Conservation (phyloP, 164 flowering plant genomes). For the Platanus orientalis region DNA sequence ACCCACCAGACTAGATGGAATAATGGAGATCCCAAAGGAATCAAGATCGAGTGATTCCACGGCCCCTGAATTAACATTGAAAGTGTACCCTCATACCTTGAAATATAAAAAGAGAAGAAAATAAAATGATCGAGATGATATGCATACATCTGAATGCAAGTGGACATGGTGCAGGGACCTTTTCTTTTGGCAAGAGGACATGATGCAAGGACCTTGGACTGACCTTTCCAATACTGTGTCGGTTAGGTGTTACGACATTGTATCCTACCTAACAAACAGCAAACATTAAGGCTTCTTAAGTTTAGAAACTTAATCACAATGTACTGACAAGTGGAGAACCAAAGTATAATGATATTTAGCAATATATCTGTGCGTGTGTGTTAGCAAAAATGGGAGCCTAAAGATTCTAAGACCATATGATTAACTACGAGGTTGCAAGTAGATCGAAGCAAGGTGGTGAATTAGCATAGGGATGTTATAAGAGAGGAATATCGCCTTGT, state of each 20-base stretch:
- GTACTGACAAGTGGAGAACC: too few relatives aligned
- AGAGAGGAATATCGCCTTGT: too few relatives aligned
- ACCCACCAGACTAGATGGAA: conserved; percentile 80
- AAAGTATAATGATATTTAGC: too few relatives aligned
- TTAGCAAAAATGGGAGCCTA: too few relatives aligned
- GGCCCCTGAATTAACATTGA: conserved; percentile 63
- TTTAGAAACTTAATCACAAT: too few relatives aligned
- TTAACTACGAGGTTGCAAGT: too few relatives aligned
- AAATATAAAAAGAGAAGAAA: conserved; percentile 4
- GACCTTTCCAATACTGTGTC: conserved; percentile 70
- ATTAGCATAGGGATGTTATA: too few relatives aligned
- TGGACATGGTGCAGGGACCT: background rate
- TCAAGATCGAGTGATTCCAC: conserved; percentile 77
- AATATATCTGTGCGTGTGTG: too few relatives aligned
- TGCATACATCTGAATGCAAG: background rate
- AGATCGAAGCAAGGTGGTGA: too few relatives aligned
- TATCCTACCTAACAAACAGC: conserved; percentile 68
- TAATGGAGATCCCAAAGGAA: conserved; percentile 75
- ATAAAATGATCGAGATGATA: background rate
- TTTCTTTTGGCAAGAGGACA: too few relatives aligned
- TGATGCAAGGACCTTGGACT: conserved; percentile 17
- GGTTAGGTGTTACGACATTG: conserved; percentile 60
- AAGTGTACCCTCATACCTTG: conserved; percentile 77
- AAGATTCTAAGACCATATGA: too few relatives aligned
- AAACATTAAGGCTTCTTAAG: conserved; percentile 12